A percentile compares a stretch with the other conserved stretches of the same genome.
Evolutionary conservation across 2,329 filamentous ascomycete species (phyloP).

Genomic region (Coniella lustricola): DNA sequence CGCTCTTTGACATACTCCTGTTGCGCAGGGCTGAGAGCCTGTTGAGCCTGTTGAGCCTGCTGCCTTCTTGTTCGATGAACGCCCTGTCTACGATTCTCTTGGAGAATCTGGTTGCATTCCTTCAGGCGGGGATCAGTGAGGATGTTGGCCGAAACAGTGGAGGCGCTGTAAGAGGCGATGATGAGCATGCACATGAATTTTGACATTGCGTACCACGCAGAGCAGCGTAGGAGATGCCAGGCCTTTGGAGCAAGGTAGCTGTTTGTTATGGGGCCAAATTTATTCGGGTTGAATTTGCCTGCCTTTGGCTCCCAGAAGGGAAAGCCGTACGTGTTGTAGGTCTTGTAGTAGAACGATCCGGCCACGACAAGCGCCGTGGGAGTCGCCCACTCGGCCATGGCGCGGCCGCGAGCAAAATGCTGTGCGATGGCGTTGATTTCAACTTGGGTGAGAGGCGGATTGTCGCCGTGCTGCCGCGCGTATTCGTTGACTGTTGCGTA

Average conservation of each 20-base stretch:
- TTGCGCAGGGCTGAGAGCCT: background rate
- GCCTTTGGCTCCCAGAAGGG: conserved; percentile 32
- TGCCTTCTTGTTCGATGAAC: too few relatives aligned
- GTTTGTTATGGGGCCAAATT: conserved; percentile 25
- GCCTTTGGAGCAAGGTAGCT: conserved; percentile 21
- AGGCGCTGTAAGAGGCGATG: conserved; percentile 25
- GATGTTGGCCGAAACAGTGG: conserved; percentile 4
- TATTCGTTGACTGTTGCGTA: conserved; percentile 9
- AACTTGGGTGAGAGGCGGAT: conserved; percentile 18
- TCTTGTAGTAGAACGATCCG: conserved; percentile 21
- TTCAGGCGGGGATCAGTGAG: conserved; percentile 11
- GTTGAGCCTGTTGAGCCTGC: background rate
- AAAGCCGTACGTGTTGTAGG: conserved; percentile 30
- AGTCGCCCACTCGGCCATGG: conserved; percentile 24
- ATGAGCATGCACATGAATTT: conserved; percentile 23
- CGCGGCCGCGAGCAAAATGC: conserved; percentile 21
- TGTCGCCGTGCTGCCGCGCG: conserved; percentile 1
- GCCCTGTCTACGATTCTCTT: background rate
- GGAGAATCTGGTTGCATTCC: conserved; percentile 2
- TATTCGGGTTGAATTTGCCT: conserved; percentile 23
- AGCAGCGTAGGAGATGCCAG: conserved; percentile 33
- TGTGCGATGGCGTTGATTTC: conserved; percentile 24
- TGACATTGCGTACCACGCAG: conserved; percentile 25
- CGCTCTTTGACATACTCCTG: too few relatives aligned
- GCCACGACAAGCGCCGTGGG: conserved; percentile 22